Percentiles rank a stretch among this genome's conserved stretches.
phyloP scores from a whole-genome alignment of 176 grass and related monocot genomes.

The Carex myosuroides region DNA sequence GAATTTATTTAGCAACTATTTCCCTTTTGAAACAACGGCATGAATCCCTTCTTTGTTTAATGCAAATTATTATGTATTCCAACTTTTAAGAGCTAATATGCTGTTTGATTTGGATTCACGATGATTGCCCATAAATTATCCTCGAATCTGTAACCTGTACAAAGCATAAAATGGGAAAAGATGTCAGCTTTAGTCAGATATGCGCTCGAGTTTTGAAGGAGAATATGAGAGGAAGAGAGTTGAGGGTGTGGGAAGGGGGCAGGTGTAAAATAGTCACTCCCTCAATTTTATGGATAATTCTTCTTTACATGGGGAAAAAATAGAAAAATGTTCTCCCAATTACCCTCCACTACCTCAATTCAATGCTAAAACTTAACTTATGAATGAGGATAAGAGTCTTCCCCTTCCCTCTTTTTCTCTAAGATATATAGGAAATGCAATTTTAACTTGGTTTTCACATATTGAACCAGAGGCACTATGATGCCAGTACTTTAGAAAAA shows the following conservation, averaged over 20 bases:
- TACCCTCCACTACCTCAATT: neutral
- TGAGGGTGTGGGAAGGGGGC: neutral
- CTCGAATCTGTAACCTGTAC: neutral
- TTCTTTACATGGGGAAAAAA: neutral
- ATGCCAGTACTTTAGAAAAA: neutral
- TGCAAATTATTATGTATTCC: neutral
- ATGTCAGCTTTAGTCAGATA: neutral
- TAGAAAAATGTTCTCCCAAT: neutral
- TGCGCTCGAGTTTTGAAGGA: neutral
- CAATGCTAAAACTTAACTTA: neutral
- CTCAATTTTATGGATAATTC: neutral
- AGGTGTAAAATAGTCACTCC: neutral
- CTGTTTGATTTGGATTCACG: neutral
- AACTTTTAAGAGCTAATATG: neutral
- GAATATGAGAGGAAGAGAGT: neutral
- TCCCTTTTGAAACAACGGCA: neutral
- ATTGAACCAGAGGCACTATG: neutral
- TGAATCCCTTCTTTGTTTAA: neutral
- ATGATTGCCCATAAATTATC: neutral
- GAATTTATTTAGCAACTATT: neutral
- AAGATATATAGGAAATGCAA: neutral
- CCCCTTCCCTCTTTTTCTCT: neutral
- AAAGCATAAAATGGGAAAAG: neutral
- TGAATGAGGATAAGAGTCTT: neutral
- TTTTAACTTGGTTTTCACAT: neutral